A percentile compares a stretch with the other conserved stretches of the same genome.
These are phyloP conservation scores for Acidomyces sp. DNA, from an alignment of 495 filamentous ascomycete genomes.

Conservation along the genomic window DNA sequence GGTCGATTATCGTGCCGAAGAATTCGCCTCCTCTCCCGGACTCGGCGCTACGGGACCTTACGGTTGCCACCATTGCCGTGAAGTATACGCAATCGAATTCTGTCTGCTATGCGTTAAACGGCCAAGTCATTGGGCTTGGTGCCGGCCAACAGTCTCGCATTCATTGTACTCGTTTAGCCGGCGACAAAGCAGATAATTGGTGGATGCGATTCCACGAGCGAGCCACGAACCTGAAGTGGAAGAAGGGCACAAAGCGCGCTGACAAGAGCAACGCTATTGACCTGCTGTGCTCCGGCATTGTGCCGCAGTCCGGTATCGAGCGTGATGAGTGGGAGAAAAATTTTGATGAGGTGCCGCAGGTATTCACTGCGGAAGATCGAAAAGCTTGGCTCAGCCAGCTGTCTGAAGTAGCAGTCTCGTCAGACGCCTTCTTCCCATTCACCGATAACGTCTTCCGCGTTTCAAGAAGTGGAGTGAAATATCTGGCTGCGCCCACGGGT, in stretches of 20 bases:
- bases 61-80: slow-evolving; percentile 87
- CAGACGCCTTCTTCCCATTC: slow-evolving; percentile 98
- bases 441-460: slow-evolving; percentile 93
- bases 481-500: slow-evolving; percentile 82
- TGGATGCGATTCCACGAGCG: slow-evolving; percentile 95
- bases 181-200: slow-evolving; percentile 98
- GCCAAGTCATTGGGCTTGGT: slow-evolving; percentile 86
- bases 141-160: slow-evolving; percentile 96
- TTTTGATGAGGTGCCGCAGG: slow-evolving; percentile 79
- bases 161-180: slow-evolving; percentile 95
- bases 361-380: slow-evolving; percentile 75
- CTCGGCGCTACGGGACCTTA: slow-evolving; percentile 73
- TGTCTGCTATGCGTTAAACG: slow-evolving; percentile 92
- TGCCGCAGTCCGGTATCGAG: slow-evolving; percentile 71
- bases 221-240: slow-evolving; percentile 79
- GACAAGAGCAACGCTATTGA: slow-evolving; percentile 99
- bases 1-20: slow-evolving; percentile 70
- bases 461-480: slow-evolving; percentile 78
- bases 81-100: slow-evolving; percentile 99
- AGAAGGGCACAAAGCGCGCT: slow-evolving; percentile 86
- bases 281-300: slow-evolving; percentile 73
- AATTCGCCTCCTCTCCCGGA: slow-evolving; percentile 58
- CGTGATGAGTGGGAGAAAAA: slow-evolving; percentile 71
- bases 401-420: slow-evolving; percentile 69
- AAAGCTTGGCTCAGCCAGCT: slow-evolving; percentile 70